These are phyloP conservation scores for Pseudonitzschia pungens DNA, from an alignment of 108 stramenopile species.

Conservation along the genomic window DNA sequence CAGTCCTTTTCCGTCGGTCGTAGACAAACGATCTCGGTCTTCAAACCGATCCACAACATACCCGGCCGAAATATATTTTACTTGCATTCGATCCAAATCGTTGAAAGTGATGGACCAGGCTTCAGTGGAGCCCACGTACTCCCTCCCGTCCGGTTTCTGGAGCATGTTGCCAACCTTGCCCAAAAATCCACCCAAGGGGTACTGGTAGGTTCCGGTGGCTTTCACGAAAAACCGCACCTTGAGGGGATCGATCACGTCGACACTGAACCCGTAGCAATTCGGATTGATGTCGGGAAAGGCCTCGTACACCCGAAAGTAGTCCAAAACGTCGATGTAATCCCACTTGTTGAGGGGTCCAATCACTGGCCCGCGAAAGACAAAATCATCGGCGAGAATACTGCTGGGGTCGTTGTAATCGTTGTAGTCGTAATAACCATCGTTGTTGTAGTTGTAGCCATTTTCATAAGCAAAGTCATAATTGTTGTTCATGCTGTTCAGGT, in stretches of 20 bases:
- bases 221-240: constrained; percentile 54
- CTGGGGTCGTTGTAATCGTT: neutral
- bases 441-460: neutral
- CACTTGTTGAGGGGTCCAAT: constrained; percentile 59
- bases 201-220: constrained; percentile 32
- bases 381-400: constrained; percentile 41
- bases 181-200: constrained; percentile 22
- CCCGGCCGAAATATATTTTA: constrained; percentile 35
- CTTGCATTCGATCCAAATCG: constrained; percentile 15
- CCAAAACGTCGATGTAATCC: constrained; percentile 43
- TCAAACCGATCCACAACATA: constrained; percentile 52
- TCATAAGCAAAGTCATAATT: neutral
- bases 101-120: constrained; percentile 44
- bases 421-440: neutral
- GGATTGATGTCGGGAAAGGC: constrained; percentile 55
- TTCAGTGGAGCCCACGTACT: constrained; percentile 34
- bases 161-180: neutral
- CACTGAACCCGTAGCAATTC: constrained; percentile 53
- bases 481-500: constrained; percentile 2
- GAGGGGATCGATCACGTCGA: constrained; percentile 51
- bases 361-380: constrained; percentile 58
- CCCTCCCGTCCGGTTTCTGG: neutral
- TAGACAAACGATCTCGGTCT: neutral
- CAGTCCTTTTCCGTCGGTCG: constrained; percentile 44
- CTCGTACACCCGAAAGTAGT: constrained; percentile 31